Evolutionary conservation across 176 grass and related monocot species (phyloP).

Genomic region (Pharus latifolius): DNA sequence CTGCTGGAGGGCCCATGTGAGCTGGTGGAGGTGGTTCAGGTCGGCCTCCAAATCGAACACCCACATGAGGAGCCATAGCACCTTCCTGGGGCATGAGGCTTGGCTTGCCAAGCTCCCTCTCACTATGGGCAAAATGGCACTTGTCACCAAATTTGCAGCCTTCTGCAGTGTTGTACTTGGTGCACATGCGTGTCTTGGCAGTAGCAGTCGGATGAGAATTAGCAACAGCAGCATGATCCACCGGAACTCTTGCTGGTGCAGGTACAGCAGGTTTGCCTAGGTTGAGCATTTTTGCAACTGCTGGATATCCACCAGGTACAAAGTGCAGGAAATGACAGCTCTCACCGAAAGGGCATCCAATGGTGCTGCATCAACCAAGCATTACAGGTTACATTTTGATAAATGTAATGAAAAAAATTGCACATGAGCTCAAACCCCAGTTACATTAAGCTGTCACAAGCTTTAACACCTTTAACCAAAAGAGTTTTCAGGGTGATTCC

Average conservation of each 20-base stretch:
- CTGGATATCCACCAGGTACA: conserved; percentile 62
- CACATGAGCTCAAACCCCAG: background rate
- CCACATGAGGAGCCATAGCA: conserved; percentile 37
- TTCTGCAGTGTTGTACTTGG: conserved; percentile 78
- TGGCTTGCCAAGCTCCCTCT: conserved; percentile 58
- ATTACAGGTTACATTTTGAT: conserved; percentile 2
- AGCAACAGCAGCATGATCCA: conserved; percentile 12
- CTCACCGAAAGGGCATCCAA: conserved; percentile 83
- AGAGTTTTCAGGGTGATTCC: too few species aligned
- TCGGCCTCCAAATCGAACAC: conserved; percentile 32
- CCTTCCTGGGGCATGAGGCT: conserved; percentile 29
- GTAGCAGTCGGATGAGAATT: conserved; percentile 19
- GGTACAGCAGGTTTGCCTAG: conserved; percentile 36
- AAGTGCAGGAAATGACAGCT: conserved; percentile 80
- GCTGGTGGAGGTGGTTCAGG: conserved; percentile 25
- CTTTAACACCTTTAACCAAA: too few species aligned
- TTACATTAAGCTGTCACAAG: background rate
- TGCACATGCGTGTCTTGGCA: conserved; percentile 74
- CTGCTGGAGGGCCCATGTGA: conserved; percentile 28
- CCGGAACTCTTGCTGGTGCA: conserved; percentile 44
- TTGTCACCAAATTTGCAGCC: conserved; percentile 86
- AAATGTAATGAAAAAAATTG: background rate
- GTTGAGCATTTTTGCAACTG: conserved; percentile 53
- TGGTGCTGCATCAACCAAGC: conserved; percentile 52
- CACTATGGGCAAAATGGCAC: conserved; percentile 77